A percentile compares a stretch with the other conserved stretches of the same genome.
These are phyloP conservation scores for Fusarium caatingaense DNA, from an alignment of 2,329 filamentous ascomycete genomes.

Conservation along the genomic window DNA sequence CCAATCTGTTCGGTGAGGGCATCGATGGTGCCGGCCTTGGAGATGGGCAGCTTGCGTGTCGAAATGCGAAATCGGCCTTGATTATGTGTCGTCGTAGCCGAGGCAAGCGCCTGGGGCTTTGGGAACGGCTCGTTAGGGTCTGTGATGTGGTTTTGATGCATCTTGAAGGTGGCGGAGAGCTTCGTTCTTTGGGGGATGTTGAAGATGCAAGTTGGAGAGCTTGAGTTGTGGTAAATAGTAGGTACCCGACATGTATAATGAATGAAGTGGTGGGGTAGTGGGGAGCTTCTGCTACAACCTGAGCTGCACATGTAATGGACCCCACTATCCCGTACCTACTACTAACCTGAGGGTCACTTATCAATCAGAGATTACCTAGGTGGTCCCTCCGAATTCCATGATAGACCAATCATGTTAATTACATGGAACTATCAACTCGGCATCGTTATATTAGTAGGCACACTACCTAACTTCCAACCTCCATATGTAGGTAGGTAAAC, in stretches of 20 bases:
- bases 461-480: no score
- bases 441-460: background rate
- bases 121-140: constrained; percentile 66
- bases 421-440: background rate
- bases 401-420: background rate
- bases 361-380: background rate
- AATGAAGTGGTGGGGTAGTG: constrained; percentile 12
- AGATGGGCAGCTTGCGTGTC: constrained; percentile 92
- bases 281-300: constrained; percentile 3
- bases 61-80: constrained; percentile 79
- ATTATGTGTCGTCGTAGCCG: constrained; percentile 66
- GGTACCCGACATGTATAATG: background rate
- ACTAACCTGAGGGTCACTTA: background rate
- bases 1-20: constrained; percentile 80
- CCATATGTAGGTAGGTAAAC: background rate
- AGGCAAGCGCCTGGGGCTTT: constrained; percentile 59
- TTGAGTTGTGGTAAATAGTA: background rate
- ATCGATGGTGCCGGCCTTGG: constrained; percentile 91
- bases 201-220: constrained; percentile 7
- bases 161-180: constrained; percentile 32
- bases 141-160: constrained; percentile 52
- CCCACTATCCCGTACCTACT: background rate
- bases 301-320: background rate
- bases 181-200: background rate
- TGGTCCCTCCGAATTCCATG: background rate